Percentiles rank a stretch among this genome's conserved stretches.
Conservation (phyloP, 2,329 filamentous ascomycete genomes). For the Diaporthe citriasiana region DNA sequence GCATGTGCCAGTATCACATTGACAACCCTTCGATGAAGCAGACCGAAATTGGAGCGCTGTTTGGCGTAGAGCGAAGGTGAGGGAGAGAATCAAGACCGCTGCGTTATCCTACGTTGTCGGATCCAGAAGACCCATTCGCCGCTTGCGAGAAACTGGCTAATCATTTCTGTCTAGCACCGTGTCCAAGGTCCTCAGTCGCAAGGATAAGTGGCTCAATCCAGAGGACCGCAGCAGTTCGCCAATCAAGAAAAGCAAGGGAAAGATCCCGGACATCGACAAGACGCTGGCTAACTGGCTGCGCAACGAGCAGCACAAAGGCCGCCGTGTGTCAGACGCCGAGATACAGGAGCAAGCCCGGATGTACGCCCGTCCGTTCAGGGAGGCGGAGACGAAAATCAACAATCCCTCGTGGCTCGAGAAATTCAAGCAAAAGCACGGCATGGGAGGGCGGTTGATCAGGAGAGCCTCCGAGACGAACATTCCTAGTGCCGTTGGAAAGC, state of each 20-base stretch:
- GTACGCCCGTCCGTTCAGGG: slow-evolving; percentile 80
- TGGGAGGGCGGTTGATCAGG: slow-evolving; percentile 65
- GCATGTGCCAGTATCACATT: slow-evolving; percentile 95
- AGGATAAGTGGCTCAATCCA: slow-evolving; percentile 91
- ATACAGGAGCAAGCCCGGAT: slow-evolving; percentile 87
- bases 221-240: slow-evolving; percentile 85
- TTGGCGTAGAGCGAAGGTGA: slow-evolving; percentile 98
- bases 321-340: slow-evolving; percentile 81
- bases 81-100: slow-evolving; percentile 52
- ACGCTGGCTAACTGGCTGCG: slow-evolving; percentile 89
- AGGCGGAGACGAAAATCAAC: slow-evolving; percentile 79
- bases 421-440: slow-evolving; percentile 90
- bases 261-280: slow-evolving; percentile 91
- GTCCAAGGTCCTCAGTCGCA: slow-evolving; percentile 96
- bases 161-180: slow-evolving; percentile 78
- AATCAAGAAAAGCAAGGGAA: slow-evolving; percentile 85
- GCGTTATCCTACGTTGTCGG: background rate
- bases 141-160: background rate
- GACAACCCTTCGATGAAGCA: slow-evolving; percentile 93
- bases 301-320: slow-evolving; percentile 83
- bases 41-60: slow-evolving; percentile 94
- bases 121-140: background rate
- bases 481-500: slow-evolving; percentile 70
- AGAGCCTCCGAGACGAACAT: slow-evolving; percentile 79
- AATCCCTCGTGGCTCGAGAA: slow-evolving; percentile 90